Evolutionary conservation across 1,139 yeast species (phyloP).

Genomic region (Taphrina wiesneri): DNA sequence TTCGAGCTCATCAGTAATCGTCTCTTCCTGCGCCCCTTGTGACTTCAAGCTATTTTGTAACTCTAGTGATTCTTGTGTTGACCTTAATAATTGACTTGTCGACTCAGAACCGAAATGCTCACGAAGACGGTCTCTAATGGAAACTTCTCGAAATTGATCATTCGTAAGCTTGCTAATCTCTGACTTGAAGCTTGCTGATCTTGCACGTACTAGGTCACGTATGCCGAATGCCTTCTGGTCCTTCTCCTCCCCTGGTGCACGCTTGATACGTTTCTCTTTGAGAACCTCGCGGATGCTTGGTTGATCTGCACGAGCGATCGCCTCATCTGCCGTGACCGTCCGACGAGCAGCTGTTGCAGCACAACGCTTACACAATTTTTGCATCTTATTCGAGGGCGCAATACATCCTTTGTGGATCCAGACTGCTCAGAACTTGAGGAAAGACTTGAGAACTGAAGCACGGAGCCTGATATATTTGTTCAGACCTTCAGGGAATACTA

Average conservation of each 20-base stretch:
- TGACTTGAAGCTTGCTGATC: constrained; percentile 2
- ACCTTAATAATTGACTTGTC: neutral
- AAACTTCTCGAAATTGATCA: neutral
- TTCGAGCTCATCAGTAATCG: neutral
- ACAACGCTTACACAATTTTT: neutral
- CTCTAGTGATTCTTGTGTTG: neutral
- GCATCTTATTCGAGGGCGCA: neutral
- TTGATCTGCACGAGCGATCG: neutral
- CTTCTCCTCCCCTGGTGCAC: neutral
- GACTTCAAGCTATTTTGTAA: neutral
- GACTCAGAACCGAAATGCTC: constrained; percentile 5
- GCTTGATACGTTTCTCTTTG: neutral
- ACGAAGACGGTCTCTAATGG: neutral
- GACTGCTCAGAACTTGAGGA: neutral
- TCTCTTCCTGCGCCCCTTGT: neutral
- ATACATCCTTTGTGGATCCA: no score
- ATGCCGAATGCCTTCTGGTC: neutral
- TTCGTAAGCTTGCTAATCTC: constrained; percentile 5
- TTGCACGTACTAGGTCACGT: constrained; percentile 1
- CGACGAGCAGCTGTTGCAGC: neutral
- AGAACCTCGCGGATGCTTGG: neutral
- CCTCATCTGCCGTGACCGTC: neutral
- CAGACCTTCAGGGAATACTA: neutral
- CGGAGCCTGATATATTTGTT: no score
- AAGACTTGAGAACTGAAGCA: no score